Evolutionary conservation across 352 stramenopile species (phyloP).

Genomic region (Pythium coloratum): DNA sequence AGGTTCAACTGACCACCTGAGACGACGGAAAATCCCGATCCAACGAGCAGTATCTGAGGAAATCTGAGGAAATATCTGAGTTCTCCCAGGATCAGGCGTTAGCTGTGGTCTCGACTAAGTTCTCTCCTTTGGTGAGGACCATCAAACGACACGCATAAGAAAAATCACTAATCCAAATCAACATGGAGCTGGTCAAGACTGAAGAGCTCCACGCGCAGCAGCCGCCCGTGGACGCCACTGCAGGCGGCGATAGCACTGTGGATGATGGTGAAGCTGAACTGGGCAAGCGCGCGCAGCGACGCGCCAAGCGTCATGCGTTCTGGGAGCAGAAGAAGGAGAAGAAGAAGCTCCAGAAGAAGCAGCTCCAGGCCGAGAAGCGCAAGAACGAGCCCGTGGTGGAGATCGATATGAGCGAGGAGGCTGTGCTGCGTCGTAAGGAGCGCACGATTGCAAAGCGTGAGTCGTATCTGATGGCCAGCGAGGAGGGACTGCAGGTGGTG

Average conservation of each 20-base stretch:
- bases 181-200: slow-evolving; percentile 1
- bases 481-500: slow-evolving; percentile 82
- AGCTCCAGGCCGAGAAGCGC: slow-evolving; percentile 38
- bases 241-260: background rate
- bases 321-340: slow-evolving; percentile 83
- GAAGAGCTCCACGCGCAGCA: background rate
- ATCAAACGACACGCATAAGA: slow-evolving; percentile 16
- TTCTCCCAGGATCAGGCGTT: background rate
- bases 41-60: background rate
- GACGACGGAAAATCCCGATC: slow-evolving; percentile 1
- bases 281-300: slow-evolving; percentile 57
- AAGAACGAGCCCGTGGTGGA: slow-evolving; percentile 40
- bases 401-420: slow-evolving; percentile 80
- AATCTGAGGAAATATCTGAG: slow-evolving; percentile 1
- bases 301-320: slow-evolving; percentile 58
- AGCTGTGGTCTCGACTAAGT: slow-evolving; percentile 4
- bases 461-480: slow-evolving; percentile 76
- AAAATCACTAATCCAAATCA: background rate
- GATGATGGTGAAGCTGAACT: slow-evolving; percentile 15
- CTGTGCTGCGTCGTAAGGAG: slow-evolving; percentile 62
- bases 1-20: slow-evolving; percentile 27
- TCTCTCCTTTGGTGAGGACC: slow-evolving; percentile 6
- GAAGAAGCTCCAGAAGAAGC: slow-evolving; percentile 79
- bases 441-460: slow-evolving; percentile 69
- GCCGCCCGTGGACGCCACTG: background rate